These are phyloP conservation scores for Tuctoria greenei DNA, from an alignment of 176 grass and related monocot genomes.

Conservation along the genomic window DNA sequence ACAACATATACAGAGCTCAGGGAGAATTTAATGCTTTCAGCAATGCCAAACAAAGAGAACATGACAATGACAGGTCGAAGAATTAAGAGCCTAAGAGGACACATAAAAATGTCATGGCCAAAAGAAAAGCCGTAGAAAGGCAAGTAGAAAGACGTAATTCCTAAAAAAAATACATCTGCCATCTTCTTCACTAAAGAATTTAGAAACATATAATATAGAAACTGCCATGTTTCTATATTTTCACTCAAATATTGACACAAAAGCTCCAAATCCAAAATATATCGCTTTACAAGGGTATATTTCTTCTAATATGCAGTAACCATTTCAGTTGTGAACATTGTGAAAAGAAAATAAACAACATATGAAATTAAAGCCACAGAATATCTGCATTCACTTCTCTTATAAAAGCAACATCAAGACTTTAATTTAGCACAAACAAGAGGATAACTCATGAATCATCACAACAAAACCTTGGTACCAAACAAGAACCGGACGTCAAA, in stretches of 20 bases:
- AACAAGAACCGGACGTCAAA: too few species aligned
- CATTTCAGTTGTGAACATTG: background rate
- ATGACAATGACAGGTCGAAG: background rate
- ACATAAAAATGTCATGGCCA: background rate
- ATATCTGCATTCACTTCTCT: background rate
- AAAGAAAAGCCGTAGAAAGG: background rate
- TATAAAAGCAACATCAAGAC: background rate
- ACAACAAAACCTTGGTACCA: background rate
- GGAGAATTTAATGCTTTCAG: constrained; percentile 22
- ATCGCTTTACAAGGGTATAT: background rate
- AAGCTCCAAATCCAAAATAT: background rate
- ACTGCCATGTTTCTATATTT: background rate
- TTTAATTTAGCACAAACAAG: constrained; percentile 2
- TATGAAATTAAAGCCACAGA: background rate
- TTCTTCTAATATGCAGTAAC: background rate
- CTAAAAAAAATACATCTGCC: background rate
- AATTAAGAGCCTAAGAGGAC: background rate
- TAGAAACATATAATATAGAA: background rate
- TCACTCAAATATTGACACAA: background rate
- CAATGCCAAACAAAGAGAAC: background rate
- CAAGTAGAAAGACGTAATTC: background rate
- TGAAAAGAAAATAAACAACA: too few species aligned
- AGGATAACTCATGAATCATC: background rate
- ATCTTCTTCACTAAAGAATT: background rate
- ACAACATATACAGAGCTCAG: constrained; percentile 3